A percentile compares a stretch with the other conserved stretches of the same genome.
Conservation (phyloP, 73 alveolate species). For the Uronychia setigera region DNA sequence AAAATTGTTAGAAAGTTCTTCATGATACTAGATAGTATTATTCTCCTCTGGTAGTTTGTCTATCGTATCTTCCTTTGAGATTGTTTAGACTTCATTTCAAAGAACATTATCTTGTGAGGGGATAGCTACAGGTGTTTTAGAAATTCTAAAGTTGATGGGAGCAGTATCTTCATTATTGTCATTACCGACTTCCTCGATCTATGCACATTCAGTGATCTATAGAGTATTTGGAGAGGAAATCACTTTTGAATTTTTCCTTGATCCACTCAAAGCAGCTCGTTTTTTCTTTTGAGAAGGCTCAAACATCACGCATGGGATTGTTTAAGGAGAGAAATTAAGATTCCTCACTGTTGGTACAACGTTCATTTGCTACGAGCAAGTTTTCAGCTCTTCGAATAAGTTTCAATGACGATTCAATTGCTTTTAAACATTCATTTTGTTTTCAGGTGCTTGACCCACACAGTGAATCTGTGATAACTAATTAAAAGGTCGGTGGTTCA, state of each 20-base stretch:
- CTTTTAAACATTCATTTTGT: too few relatives aligned
- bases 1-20: not conserved
- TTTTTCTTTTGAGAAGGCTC: not conserved
- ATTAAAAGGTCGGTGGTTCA: too few relatives aligned
- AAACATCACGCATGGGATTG: not conserved
- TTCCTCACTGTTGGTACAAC: not conserved
- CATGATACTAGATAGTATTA: not conserved
- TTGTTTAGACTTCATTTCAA: not conserved
- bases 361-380: not conserved
- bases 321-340: not conserved
- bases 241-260: not conserved
- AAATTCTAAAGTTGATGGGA: not conserved
- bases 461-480: too few relatives aligned
- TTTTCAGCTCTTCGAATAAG: not conserved
- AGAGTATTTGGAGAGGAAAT: not conserved
- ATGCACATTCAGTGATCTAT: too few relatives aligned
- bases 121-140: not conserved
- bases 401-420: too few relatives aligned
- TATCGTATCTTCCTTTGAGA: not conserved
- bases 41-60: not conserved
- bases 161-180: not conserved
- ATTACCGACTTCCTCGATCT: not conserved
- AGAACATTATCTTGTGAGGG: not conserved
- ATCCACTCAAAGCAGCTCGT: not conserved
- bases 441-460: too few relatives aligned